Evolutionary conservation across 805 yeast genomes (phyloP), one percentile per base, ranked within the genome.

Genomic region (Kluyveromyces nonfermentans): DNA sequence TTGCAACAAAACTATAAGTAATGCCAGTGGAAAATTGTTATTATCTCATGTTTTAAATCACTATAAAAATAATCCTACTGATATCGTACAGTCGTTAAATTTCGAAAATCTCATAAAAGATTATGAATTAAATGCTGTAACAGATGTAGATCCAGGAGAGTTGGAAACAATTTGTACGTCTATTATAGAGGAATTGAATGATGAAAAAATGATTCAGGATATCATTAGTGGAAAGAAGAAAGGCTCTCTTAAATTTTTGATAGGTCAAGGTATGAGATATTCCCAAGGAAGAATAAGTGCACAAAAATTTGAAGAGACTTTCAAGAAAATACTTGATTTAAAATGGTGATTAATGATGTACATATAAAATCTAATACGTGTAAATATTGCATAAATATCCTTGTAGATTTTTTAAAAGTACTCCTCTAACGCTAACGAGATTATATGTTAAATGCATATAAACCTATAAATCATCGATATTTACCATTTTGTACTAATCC

Each of bases 181-280:
- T 9, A 71, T 80, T 2, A 59, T 82, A 0, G 52, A 50, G 0
- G 63, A 64, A 6, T 64, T 57, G 3, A 45, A 51, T 31, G 52
- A 82, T 51, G 69, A 69, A 0, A 75, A 74, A 15, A 74, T 82
- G 15, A 85, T 84, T 2, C 63, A 68, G 16, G 75, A 75, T 41
- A 71, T 87, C 21, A 58, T 59, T 18, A 53, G 64, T 0, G 89
- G 88, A 2, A 79, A 80, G 43, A 77, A 75, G 50, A 63, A 65
- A 35, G 75, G 74, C 31, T 77, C 88, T 10, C 54, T 90, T n/a
- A 85, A 87, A 54, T 85, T 70, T 54, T 67, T 93, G 44, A 73
- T 93, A 3, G 97, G 97, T 1, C 77, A 76, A 56, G 94, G 87
- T 16, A 86, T 93, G 95, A 77, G 78, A 54, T 67, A 72, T 44